Percentiles rank a stretch among this genome's conserved stretches.
Conservation (phyloP, 1,284 basidiomycete genomes). For the Wallemia ichthyophaga region DNA sequence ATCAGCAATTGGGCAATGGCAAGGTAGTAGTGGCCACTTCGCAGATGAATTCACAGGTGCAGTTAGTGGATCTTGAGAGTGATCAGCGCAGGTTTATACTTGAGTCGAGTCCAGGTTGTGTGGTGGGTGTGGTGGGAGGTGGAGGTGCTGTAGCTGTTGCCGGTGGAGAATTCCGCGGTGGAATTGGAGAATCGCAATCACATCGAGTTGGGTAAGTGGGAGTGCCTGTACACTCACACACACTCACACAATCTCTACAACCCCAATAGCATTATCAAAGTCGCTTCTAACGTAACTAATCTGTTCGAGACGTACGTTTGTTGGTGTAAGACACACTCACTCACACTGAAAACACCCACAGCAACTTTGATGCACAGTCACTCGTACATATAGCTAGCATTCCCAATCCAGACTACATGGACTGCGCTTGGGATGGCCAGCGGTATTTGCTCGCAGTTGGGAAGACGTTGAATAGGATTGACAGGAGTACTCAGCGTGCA, state of each 20-base stretch:
- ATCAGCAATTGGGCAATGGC: not conserved
- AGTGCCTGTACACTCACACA: too few species aligned
- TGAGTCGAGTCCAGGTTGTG: not conserved
- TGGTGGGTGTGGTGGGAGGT: not conserved
- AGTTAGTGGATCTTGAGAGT: not conserved
- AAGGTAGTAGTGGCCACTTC: not conserved
- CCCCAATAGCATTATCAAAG: not conserved
- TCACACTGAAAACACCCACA: too few species aligned
- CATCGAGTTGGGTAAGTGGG: not conserved
- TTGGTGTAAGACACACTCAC: too few species aligned
- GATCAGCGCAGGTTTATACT: not conserved
- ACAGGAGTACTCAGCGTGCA: not conserved
- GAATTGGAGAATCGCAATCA: too few species aligned
- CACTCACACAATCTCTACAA: too few species aligned
- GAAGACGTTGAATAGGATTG: not conserved
- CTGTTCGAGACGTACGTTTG: not conserved
- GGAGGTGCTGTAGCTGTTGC: too few species aligned
- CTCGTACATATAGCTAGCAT: not conserved
- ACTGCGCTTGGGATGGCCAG: not conserved
- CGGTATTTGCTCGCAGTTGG: not conserved
- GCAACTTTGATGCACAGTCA: not conserved
- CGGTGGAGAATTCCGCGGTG: too few species aligned
- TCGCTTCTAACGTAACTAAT: not conserved
- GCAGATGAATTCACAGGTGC: not conserved
- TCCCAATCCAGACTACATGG: not conserved